Evolutionary conservation across 2,329 filamentous ascomycete genomes (phyloP).

Genomic region (Cladophialophora yegresii): DNA sequence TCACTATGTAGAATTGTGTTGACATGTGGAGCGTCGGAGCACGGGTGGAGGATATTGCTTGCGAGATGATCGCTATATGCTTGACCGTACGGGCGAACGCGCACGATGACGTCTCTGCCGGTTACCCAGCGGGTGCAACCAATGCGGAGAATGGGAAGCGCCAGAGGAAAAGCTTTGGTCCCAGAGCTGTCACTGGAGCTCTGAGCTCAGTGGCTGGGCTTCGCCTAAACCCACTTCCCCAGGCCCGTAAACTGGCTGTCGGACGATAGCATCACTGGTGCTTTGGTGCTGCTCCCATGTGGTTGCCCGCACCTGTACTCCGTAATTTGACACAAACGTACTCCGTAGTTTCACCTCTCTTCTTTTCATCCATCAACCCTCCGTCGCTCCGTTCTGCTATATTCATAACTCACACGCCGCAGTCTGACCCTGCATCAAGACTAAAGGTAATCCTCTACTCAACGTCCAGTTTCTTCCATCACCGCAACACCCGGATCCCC

Average conservation of each 20-base stretch:
- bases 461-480: not conserved
- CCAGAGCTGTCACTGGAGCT: not conserved
- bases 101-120: not conserved
- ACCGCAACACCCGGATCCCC: not conserved
- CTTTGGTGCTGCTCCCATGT: constrained; percentile 7
- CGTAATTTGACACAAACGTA: constrained; percentile 9
- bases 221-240: constrained; percentile 5
- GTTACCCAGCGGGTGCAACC: too few relatives aligned
- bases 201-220: not conserved
- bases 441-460: constrained; percentile 20
- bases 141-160: not conserved
- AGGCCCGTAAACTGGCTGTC: not conserved
- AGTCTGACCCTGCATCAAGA: constrained; percentile 16
- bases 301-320: constrained; percentile 13
- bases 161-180: not conserved
- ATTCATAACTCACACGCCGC: constrained; percentile 8
- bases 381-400: constrained; percentile 9
- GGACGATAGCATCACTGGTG: constrained; percentile 2
- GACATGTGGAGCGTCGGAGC: not conserved
- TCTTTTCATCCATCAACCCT: constrained; percentile 8
- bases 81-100: not conserved
- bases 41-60: not conserved
- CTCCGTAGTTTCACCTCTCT: constrained; percentile 4
- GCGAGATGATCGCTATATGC: not conserved
- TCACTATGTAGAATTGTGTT: not conserved